phyloP scores from a whole-genome alignment of 768 basidiomycete genomes.

The Rossbeevera mucosa region DNA sequence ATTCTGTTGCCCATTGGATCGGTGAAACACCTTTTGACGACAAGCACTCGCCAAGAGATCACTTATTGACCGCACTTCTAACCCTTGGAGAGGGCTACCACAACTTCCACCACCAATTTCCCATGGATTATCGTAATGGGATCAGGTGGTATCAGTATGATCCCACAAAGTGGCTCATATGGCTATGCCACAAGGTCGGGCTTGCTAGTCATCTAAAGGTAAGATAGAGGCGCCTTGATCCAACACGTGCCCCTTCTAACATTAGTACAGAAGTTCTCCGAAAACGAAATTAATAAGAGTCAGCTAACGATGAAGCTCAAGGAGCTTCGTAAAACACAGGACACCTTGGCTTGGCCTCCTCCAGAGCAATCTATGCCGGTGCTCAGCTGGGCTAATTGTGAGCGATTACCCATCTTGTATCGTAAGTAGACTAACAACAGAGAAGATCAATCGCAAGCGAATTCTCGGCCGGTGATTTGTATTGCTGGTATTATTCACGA shows the following conservation, averaged over 20 bases:
- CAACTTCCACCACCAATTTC: constrained; percentile 6
- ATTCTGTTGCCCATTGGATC: constrained; percentile 1
- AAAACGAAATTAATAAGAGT: constrained; percentile 1
- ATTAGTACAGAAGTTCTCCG: background rate
- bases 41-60: background rate
- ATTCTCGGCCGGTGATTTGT: background rate
- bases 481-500: constrained; percentile 2
- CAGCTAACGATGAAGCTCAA: constrained; percentile 4
- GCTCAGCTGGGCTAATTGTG: constrained; percentile 1
- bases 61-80: constrained; percentile 1
- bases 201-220: constrained; percentile 4
- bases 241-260: background rate
- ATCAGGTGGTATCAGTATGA: constrained; percentile 2
- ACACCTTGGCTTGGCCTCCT: background rate
- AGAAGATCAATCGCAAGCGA: background rate
- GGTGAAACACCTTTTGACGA: constrained; percentile 4
- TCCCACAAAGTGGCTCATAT: constrained; percentile 2
- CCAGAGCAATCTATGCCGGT: background rate
- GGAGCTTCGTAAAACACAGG: constrained; percentile 1
- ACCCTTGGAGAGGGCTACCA: constrained; percentile 4
- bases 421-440: background rate
- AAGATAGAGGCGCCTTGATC: background rate
- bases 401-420: background rate
- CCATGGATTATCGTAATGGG: background rate
- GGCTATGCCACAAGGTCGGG: background rate